Evolutionary conservation across 148 eudicot genomes (phyloP), one percentile per base, ranked within the genome.

Genomic region (Spergularia bocconei): DNA sequence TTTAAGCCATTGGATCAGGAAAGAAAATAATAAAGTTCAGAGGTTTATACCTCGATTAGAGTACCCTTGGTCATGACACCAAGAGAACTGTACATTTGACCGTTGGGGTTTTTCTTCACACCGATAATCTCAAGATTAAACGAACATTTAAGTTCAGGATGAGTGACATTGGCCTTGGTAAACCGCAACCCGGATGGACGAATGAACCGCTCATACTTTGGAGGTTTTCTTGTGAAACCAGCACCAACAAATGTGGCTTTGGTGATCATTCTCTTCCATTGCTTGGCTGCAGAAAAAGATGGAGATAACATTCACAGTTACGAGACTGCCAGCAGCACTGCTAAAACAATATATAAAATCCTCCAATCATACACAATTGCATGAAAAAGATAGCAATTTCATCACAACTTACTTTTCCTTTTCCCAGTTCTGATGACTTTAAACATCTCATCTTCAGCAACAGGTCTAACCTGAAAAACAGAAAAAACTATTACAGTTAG

Each of bases 391-490:
- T 1, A 5, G 19, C 7, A 2, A 9, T 58, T 6, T 47, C 41
- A 59, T 59, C 5, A 63, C 83, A 72, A 91, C 96, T 86, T 84
- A 93, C 98, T 88, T 80, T 94, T 94, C 63, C 97, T 79, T 88
- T 91, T 91, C 6, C 98, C 98, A 21, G 93, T 55, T 80, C 91
- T 88, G 69, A 94, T 84, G 72, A 94, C 97, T 84, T 87, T 92
- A 56, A 95, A 95, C 97, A 95, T 95, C 86, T 95, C 99, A 82
- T 92, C 99, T 86, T 94, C 96, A 80, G 97, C 96, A 75, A 94
- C 96, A 70, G 97, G 97, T 81, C 97, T 88, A 72, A 95, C 99
- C 98, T 94, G 91, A 51, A 82, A 50, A 69, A 21, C 44, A 63
- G 36, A 54, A 68, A 67, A 21, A 10, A 52, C 1, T 25, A 33